A percentile compares a stretch with the other conserved stretches of the same genome.
phyloP scores from a whole-genome alignment of 2,329 filamentous ascomycete species.

The Trichoderma sp. region DNA sequence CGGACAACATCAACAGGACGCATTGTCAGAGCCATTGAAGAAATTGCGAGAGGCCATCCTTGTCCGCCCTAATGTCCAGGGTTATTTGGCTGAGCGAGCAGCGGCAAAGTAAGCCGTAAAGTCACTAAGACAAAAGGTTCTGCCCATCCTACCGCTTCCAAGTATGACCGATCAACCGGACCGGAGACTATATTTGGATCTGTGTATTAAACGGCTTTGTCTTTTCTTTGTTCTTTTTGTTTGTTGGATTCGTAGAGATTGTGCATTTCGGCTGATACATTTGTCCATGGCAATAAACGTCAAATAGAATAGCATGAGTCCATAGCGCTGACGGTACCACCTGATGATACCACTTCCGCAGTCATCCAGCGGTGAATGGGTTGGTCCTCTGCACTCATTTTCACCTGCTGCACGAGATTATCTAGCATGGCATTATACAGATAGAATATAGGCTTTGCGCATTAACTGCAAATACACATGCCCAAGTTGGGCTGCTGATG shows the following conservation, averaged over 20 bases:
- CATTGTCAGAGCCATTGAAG: conserved; percentile 9
- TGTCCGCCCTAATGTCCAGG: conserved; percentile 1
- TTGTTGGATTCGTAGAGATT: background rate
- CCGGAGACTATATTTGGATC: background rate
- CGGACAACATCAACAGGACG: background rate
- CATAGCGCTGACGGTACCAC: background rate
- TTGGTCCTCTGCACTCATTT: background rate
- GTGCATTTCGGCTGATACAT: background rate
- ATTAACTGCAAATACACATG: background rate
- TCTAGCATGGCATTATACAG: background rate
- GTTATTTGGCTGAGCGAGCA: background rate
- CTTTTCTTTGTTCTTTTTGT: background rate
- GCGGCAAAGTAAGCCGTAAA: background rate
- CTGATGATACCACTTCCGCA: background rate
- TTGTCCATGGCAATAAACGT: background rate
- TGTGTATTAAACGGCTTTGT: background rate
- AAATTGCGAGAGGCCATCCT: conserved; percentile 6
- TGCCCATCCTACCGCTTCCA: background rate
- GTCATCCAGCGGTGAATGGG: background rate
- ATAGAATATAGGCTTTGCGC: background rate
- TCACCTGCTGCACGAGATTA: background rate
- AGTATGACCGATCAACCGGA: background rate
- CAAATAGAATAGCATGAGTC: background rate
- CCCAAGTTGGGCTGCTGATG: background rate
- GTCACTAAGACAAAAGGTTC: background rate